phyloP scores from a whole-genome alignment of 192 early-diverging fungal genomes.

The Backusella liffmaniae region DNA sequence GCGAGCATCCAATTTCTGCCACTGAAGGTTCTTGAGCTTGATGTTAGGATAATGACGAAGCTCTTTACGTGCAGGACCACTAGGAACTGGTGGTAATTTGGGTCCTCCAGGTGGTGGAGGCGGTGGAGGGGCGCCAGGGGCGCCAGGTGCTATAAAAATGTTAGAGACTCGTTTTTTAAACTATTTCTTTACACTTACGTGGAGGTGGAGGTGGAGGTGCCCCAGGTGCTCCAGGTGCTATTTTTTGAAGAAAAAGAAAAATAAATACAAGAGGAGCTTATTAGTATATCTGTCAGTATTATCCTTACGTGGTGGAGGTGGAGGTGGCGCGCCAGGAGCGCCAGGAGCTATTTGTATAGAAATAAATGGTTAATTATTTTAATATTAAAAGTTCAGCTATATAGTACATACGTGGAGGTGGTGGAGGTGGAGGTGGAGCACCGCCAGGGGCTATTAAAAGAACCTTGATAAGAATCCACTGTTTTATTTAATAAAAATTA shows the following conservation, averaged over 20 bases:
- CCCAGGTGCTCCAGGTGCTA: constrained; percentile 3
- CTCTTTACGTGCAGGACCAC: constrained; percentile 24
- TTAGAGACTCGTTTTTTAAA: not conserved
- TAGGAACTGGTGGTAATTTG: constrained; percentile 19
- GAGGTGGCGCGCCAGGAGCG: constrained; percentile 14
- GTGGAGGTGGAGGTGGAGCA: constrained; percentile 21
- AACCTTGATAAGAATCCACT: not conserved
- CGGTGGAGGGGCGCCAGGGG: constrained; percentile 22
- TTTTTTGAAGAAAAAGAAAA: not conserved
- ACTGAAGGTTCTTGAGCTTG: constrained; percentile 34
- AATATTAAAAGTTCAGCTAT: not conserved
- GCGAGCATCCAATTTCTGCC: constrained; percentile 33
- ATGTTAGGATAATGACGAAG: constrained; percentile 28
- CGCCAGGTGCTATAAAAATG: constrained; percentile 8
- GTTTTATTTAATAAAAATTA: not conserved
- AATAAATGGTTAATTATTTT: not conserved
- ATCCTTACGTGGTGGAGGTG: constrained; percentile 39
- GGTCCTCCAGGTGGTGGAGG: constrained; percentile 18
- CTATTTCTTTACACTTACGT: not conserved
- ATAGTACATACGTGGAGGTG: constrained; percentile 35
- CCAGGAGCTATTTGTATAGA: not conserved
- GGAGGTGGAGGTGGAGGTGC: constrained; percentile 17
- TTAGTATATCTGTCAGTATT: not conserved
- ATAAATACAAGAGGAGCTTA: not conserved
- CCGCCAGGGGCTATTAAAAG: constrained; percentile 6